A percentile compares a stretch with the other conserved stretches of the same genome.
Conservation (phyloP, 805 yeast species). For the Jamesozyma rosinii region DNA sequence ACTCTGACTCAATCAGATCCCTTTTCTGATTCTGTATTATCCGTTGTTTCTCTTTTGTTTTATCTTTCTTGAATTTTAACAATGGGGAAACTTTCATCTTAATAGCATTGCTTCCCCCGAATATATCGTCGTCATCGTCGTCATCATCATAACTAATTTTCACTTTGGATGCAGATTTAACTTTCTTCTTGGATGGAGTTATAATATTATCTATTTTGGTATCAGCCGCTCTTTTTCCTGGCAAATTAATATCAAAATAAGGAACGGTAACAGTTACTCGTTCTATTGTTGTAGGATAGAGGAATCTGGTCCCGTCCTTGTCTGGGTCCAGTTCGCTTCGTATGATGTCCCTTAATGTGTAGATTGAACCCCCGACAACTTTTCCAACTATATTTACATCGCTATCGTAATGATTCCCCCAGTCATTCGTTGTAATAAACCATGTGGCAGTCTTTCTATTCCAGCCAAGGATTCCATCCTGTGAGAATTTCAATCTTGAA, state of each 20-base stretch:
- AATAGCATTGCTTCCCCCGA: constrained; percentile 12
- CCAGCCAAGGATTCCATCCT: constrained; percentile 49
- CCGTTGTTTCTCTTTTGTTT: not conserved
- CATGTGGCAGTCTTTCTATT: constrained; percentile 31
- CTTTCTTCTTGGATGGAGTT: constrained; percentile 5
- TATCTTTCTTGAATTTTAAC: not conserved
- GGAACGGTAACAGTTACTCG: constrained; percentile 36
- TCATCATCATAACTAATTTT: constrained; percentile 33
- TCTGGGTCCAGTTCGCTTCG: constrained; percentile 37
- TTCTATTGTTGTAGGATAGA: constrained; percentile 43
- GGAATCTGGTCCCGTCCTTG: constrained; percentile 36
- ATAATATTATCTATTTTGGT: not conserved
- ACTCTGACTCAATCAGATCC: not conserved
- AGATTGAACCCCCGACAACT: constrained; percentile 47
- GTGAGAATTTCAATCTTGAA: constrained; percentile 40
- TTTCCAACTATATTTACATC: constrained; percentile 47
- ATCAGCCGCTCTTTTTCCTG: constrained; percentile 1
- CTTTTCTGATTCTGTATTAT: not conserved
- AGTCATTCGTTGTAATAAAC: constrained; percentile 43
- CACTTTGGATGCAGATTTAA: constrained; percentile 28
- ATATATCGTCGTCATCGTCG: constrained; percentile 16
- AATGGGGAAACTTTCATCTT: constrained; percentile 6
- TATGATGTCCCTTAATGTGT: constrained; percentile 40
- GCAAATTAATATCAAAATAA: constrained; percentile 34
- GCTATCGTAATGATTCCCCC: constrained; percentile 37